These are phyloP conservation scores for Hygrocybe punicea DNA, from an alignment of 768 basidiomycete genomes.

Conservation along the genomic window DNA sequence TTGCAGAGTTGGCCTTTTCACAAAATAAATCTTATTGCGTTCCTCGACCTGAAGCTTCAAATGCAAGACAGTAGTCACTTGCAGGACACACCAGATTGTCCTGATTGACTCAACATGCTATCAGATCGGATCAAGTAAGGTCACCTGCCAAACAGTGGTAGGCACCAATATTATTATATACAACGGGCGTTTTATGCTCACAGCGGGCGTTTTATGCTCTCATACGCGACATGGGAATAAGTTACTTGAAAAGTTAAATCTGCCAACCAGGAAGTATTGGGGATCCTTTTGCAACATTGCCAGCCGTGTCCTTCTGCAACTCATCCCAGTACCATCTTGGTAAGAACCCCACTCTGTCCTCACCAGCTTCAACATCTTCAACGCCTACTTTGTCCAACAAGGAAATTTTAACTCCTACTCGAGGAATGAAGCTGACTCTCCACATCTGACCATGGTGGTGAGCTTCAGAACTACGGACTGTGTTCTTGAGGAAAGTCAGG, in stretches of 20 bases:
- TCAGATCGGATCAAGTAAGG: too few species aligned
- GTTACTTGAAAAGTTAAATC: conserved; percentile 15
- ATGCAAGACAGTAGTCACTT: too few species aligned
- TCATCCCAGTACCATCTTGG: conserved; percentile 68
- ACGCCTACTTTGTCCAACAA: conserved; percentile 48
- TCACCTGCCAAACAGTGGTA: too few species aligned
- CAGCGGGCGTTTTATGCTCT: background rate
- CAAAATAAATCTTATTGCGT: background rate
- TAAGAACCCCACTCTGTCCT: conserved; percentile 77
- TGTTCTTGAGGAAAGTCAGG: conserved; percentile 50
- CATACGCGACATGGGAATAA: background rate
- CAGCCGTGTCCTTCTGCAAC: conserved; percentile 11
- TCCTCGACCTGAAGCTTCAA: too few species aligned
- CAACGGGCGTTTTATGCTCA: background rate
- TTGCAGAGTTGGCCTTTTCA: too few species aligned
- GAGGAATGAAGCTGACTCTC: conserved; percentile 65
- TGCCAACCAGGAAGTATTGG: conserved; percentile 19
- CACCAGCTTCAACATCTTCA: conserved; percentile 58
- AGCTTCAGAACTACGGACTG: conserved; percentile 22
- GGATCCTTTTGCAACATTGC: background rate
- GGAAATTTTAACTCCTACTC: conserved; percentile 50
- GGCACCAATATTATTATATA: background rate
- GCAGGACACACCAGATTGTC: background rate
- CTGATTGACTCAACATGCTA: background rate
- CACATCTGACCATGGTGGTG: conserved; percentile 47